These are phyloP conservation scores for Plenodomus biglobosus DNA, from an alignment of 2,329 filamentous ascomycete species.

Conservation along the genomic window DNA sequence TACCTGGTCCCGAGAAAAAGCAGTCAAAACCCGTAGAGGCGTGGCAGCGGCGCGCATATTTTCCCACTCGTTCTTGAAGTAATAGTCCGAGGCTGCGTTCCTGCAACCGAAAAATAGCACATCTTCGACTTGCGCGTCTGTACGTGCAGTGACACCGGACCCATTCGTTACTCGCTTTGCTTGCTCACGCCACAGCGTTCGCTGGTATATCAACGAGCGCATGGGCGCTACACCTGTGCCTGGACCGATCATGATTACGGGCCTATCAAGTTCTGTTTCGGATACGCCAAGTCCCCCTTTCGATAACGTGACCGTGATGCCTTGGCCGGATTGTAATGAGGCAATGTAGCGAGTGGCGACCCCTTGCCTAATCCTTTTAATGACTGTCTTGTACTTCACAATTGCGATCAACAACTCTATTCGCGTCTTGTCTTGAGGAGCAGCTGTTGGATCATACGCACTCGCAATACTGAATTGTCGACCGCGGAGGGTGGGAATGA, in stretches of 20 bases:
- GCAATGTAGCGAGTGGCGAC: slow-evolving; percentile 88
- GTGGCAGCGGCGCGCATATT: slow-evolving; percentile 45
- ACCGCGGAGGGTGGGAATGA: slow-evolving; percentile 82
- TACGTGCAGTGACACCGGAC: neutral
- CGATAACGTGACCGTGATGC: slow-evolving; percentile 61
- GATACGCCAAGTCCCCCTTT: slow-evolving; percentile 51
- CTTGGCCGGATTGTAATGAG: slow-evolving; percentile 59
- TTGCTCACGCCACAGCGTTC: slow-evolving; percentile 48
- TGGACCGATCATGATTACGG: slow-evolving; percentile 77
- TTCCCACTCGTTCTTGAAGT: slow-evolving; percentile 77
- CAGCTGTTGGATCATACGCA: slow-evolving; percentile 51
- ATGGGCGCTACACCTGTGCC: slow-evolving; percentile 88
- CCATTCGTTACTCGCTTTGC: neutral
- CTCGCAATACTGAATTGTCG: slow-evolving; percentile 92
- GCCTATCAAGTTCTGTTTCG: slow-evolving; percentile 50
- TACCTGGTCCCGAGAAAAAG: slow-evolving; percentile 70
- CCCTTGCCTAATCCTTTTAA: slow-evolving; percentile 79
- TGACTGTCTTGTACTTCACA: slow-evolving; percentile 87
- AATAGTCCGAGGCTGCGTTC: slow-evolving; percentile 73
- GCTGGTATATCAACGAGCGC: slow-evolving; percentile 76
- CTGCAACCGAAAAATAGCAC: slow-evolving; percentile 84
- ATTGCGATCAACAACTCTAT: slow-evolving; percentile 81
- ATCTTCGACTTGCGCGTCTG: slow-evolving; percentile 16
- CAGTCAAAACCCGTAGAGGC: slow-evolving; percentile 59
- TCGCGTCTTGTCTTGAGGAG: slow-evolving; percentile 41